These are phyloP conservation scores for Dactylonectria estremocensis DNA, from an alignment of 2,329 filamentous ascomycete genomes.

Conservation along the genomic window DNA sequence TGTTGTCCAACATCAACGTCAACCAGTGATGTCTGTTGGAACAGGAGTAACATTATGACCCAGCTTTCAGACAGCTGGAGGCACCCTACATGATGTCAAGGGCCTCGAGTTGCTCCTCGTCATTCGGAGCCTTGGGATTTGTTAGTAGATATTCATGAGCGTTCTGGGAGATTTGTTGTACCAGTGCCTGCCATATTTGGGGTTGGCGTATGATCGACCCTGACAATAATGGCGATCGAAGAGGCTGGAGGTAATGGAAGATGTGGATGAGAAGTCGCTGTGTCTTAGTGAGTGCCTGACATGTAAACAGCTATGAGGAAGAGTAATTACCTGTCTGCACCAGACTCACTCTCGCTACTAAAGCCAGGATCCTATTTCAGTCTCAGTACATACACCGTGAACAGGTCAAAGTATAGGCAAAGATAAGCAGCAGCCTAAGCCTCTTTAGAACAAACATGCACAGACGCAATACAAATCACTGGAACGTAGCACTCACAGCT, in stretches of 20 bases:
- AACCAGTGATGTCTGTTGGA: constrained; percentile 41
- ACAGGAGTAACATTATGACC: neutral
- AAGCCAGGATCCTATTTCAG: too few species aligned
- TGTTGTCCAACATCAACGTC: constrained; percentile 40
- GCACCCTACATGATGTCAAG: constrained; percentile 43
- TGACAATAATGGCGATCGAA: constrained; percentile 43
- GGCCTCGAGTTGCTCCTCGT: constrained; percentile 43
- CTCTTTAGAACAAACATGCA: too few species aligned
- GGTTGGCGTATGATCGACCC: constrained; percentile 41
- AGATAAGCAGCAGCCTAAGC: too few species aligned
- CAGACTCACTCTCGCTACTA: too few species aligned
- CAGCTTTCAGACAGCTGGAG: accelerated
- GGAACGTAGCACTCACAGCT: too few species aligned
- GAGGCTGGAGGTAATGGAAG: constrained; percentile 44
- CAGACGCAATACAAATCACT: too few species aligned
- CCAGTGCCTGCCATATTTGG: constrained; percentile 46
- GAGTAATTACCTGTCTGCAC: too few species aligned
- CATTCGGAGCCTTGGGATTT: constrained; percentile 37
- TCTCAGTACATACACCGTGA: too few species aligned
- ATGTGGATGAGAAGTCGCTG: too few species aligned
- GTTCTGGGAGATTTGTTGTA: neutral
- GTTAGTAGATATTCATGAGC: neutral
- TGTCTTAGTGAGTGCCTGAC: too few species aligned
- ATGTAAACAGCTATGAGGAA: too few species aligned
- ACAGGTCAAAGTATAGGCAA: too few species aligned